These are phyloP conservation scores for Kappamyces sp. DNA, from an alignment of 192 early-diverging fungal genomes.

Conservation along the genomic window DNA sequence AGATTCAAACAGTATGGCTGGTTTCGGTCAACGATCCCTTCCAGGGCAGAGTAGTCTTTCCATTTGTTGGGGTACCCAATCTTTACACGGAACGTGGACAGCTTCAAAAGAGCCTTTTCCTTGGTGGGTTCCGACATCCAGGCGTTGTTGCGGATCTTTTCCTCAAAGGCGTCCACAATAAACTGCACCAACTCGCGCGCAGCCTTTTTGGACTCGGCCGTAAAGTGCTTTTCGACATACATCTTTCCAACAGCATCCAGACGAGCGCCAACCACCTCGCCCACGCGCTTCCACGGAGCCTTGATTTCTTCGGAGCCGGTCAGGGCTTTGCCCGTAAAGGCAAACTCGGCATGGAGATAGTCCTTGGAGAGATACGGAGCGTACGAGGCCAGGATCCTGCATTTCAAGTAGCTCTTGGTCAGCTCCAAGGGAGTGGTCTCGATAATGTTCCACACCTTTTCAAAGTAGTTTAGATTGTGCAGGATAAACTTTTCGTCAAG, in stretches of 20 bases:
- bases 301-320: neutral
- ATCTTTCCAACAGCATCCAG: neutral
- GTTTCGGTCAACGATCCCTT: neutral
- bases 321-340: neutral
- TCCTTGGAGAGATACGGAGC: neutral
- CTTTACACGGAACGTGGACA: conserved; percentile 12
- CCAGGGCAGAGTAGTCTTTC: conserved; percentile 4
- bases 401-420: neutral
- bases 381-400: neutral
- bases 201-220: neutral
- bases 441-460: neutral
- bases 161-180: conserved; percentile 5
- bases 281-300: conserved; percentile 3
- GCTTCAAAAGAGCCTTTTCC: conserved; percentile 18
- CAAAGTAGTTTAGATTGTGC: conserved; percentile 1
- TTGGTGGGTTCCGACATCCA: conserved; percentile 27
- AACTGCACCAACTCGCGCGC: conserved; percentile 1
- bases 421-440: neutral
- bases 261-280: neutral
- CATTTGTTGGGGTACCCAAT: conserved; percentile 29
- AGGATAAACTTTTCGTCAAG: neutral
- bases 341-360: neutral
- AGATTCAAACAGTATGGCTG: neutral
- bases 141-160: neutral
- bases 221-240: conserved; percentile 5